These are phyloP conservation scores for Onygenales sp. DNA, from an alignment of 2,329 filamentous ascomycete genomes.

Conservation along the genomic window DNA sequence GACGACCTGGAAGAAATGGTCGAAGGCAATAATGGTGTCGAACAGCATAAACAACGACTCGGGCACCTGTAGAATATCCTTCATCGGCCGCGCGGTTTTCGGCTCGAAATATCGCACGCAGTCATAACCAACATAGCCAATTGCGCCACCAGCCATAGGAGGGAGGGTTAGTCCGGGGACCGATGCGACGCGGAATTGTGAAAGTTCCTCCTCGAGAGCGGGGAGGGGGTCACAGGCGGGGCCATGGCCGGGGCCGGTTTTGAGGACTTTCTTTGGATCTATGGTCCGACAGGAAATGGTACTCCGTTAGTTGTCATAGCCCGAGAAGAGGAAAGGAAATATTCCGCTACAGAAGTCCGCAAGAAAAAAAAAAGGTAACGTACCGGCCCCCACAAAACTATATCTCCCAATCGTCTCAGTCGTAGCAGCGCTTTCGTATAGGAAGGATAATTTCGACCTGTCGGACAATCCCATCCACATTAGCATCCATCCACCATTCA, in stretches of 20 bases:
- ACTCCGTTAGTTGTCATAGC: neutral
- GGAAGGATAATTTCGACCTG: constrained; percentile 70
- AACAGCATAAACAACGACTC: constrained; percentile 97
- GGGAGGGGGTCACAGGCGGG: constrained; percentile 76
- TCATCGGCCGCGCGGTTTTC: constrained; percentile 79
- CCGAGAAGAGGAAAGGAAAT: neutral
- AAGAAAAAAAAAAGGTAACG: constrained; percentile 13
- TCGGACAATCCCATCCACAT: neutral
- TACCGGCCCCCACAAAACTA: constrained; percentile 81
- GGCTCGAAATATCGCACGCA: constrained; percentile 98
- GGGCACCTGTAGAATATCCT: constrained; percentile 79
- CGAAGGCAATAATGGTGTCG: constrained; percentile 87
- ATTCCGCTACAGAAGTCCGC: too few species aligned
- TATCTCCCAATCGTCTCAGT: constrained; percentile 91
- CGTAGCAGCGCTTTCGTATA: constrained; percentile 88
- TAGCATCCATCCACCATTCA: neutral
- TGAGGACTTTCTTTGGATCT: constrained; percentile 66
- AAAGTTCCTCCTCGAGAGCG: constrained; percentile 69
- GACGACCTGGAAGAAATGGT: constrained; percentile 86
- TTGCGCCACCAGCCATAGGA: constrained; percentile 79
- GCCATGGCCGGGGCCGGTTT: constrained; percentile 81
- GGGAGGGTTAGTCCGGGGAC: constrained; percentile 77
- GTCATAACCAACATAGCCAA: constrained; percentile 96
- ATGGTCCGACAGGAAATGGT: neutral
- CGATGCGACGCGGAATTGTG: constrained; percentile 66